These are phyloP conservation scores for Thelonectria olida DNA, from an alignment of 2,329 filamentous ascomycete species.

Conservation along the genomic window DNA sequence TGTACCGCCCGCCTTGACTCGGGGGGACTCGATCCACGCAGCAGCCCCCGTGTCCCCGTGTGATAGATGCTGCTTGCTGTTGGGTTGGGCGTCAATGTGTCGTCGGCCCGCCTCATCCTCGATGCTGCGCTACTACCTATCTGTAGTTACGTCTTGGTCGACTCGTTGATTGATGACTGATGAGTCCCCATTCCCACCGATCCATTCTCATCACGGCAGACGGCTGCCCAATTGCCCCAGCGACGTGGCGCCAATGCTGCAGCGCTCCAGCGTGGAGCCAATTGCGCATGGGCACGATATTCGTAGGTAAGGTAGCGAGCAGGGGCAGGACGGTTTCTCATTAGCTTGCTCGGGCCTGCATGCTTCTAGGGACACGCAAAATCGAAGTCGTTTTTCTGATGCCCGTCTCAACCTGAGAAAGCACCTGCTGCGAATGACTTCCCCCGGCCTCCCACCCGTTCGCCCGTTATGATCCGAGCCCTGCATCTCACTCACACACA, in stretches of 20 bases:
- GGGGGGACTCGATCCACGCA: too few relatives aligned
- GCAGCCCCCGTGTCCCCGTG: too few relatives aligned
- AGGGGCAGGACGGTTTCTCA: slow-evolving; percentile 35
- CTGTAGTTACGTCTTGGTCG: too few relatives aligned
- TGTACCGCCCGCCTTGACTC: too few relatives aligned
- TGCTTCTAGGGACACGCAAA: too few relatives aligned
- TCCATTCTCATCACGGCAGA: background rate
- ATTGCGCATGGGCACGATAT: slow-evolving; percentile 42
- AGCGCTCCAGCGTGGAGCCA: slow-evolving; percentile 36
- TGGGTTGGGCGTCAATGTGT: too few relatives aligned
- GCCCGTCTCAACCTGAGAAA: too few relatives aligned
- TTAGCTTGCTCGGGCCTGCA: slow-evolving; percentile 39
- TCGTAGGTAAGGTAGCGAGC: slow-evolving; percentile 23
- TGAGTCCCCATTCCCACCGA: background rate
- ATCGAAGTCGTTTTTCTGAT: slow-evolving; percentile 2
- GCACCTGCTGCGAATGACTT: slow-evolving; percentile 43
- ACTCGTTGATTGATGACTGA: too few relatives aligned
- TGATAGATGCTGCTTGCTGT: too few relatives aligned
- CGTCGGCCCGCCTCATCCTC: too few relatives aligned
- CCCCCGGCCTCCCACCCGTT: slow-evolving; percentile 44
- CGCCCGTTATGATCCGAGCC: slow-evolving; percentile 43
- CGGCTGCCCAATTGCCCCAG: slow-evolving; percentile 40
- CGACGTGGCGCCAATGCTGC: slow-evolving; percentile 42
- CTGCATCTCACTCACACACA: slow-evolving; percentile 36
- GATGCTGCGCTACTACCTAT: too few relatives aligned